phyloP scores from a whole-genome alignment of 257 asterid species.

The Solanum sitiens region DNA sequence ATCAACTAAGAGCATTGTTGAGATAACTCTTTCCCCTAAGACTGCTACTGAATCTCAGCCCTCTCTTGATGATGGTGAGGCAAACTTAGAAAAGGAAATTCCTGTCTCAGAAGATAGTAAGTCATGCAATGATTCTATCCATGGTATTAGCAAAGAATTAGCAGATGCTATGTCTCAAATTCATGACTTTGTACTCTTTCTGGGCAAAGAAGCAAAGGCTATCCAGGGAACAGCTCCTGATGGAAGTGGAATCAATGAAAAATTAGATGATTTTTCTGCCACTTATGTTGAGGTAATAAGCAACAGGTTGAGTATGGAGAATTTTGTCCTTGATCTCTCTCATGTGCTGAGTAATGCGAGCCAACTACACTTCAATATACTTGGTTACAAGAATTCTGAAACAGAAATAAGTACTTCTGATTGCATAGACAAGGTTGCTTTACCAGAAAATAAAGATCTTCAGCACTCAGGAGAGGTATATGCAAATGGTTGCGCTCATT shows the following conservation, averaged over 20 bases:
- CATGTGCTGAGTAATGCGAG: conserved; percentile 52
- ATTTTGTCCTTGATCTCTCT: conserved; percentile 66
- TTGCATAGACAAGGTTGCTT: conserved; percentile 84
- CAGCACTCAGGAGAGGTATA: conserved; percentile 44
- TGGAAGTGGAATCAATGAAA: conserved; percentile 39
- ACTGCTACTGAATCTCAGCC: conserved; percentile 9
- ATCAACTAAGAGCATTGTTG: conserved; percentile 18
- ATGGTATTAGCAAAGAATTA: conserved; percentile 34
- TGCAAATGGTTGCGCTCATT: conserved; percentile 46
- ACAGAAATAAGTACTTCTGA: conserved; percentile 61
- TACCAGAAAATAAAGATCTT: conserved; percentile 65
- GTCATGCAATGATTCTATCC: conserved; percentile 10
- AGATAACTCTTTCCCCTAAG: conserved; percentile 17
- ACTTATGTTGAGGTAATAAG: conserved; percentile 38
- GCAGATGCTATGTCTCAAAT: conserved; percentile 54
- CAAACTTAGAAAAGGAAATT: conserved; percentile 15
- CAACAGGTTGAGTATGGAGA: conserved; percentile 26
- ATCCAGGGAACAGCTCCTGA: conserved; percentile 44
- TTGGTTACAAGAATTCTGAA: conserved; percentile 61
- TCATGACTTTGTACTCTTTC: conserved; percentile 45
- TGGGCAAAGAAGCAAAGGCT: conserved; percentile 62
- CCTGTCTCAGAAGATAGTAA: conserved; percentile 21
- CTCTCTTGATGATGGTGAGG: conserved; percentile 14
- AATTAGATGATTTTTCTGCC: conserved; percentile 39
- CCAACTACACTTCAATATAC: conserved; percentile 58